Evolutionary conservation across 116 monocot genomes (phyloP), one percentile per base, ranked within the genome.

Genomic region (Phalaenopsis hybrid): DNA sequence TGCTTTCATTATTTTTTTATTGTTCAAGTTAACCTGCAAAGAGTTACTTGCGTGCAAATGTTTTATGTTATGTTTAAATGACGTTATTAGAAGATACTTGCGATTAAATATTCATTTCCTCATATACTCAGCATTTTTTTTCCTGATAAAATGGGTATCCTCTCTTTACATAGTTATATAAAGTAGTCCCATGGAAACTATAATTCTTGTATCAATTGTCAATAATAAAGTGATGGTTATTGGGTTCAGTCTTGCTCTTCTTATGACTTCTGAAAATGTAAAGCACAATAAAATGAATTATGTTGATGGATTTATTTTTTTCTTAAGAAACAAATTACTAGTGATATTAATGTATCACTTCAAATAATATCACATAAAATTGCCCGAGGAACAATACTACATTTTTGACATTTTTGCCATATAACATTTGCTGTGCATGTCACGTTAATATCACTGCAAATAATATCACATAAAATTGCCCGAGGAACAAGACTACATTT

Each of bases 21-120:
- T 61, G 61, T 61, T 61, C 61, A 61, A 61, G 61, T 61, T 61
- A 61, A 61, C n/a, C 61, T 61, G 61, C n/a, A 61, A 61, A 61
- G 61, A 61, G n/a, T 61, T 61, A 61, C 61, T 6, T 61, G 0
- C 8, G 21, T 6, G 61, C 21, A 21, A n/a, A 5, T 61, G 61
- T 61, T 23, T 65, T 5, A 65, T 8, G 1, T 65, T 25, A 5
- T 65, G n/a, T 65, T 20, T 25, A 65, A 20, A 65, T 21, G 65
- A 65, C 4, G 65, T 65, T 65, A 65, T 65, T 65, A 65, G 65
- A 65, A 65, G 8, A 8, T 23, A 25, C 5, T 65, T 65, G 1
- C 6, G 21, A 65, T 65, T 7, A 65, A 65, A 23, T 23, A 0
- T 65, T 25, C 65, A 65, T 65, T 65, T 6, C 23, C 65, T 25